Percentiles rank a stretch among this genome's conserved stretches.
Conservation (phyloP, 2,329 filamentous ascomycete species). For the Truncatella angustata region DNA sequence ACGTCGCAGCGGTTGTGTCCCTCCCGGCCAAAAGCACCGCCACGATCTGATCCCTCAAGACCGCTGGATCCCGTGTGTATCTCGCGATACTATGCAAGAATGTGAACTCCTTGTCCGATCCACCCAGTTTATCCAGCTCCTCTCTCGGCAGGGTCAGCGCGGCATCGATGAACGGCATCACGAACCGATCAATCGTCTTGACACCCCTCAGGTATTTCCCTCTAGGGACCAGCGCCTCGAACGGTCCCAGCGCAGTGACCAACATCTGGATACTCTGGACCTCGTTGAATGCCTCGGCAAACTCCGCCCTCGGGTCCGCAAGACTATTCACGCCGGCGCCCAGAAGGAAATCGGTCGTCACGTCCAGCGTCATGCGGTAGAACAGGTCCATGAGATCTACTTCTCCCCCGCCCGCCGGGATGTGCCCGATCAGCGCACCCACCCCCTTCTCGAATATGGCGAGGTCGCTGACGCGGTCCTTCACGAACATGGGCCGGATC, state of each 20-base stretch:
- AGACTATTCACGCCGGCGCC: constrained; percentile 9
- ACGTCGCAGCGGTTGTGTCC: constrained; percentile 68
- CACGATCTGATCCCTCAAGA: constrained; percentile 75
- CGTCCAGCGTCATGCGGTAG: constrained; percentile 64
- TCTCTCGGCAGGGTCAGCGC: constrained; percentile 60
- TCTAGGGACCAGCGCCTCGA: constrained; percentile 11
- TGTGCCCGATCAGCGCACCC: constrained; percentile 52
- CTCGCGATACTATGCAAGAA: constrained; percentile 76
- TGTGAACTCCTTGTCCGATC: constrained; percentile 64
- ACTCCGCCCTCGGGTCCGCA: constrained; percentile 43
- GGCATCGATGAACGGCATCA: constrained; percentile 66
- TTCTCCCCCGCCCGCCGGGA: constrained; percentile 51
- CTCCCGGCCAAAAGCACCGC: constrained; percentile 69
- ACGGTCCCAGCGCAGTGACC: constrained; percentile 40
- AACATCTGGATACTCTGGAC: constrained; percentile 67
- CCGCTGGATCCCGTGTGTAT: constrained; percentile 60
- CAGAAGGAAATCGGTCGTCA: constrained; percentile 11
- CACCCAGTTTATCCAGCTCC: constrained; percentile 68
- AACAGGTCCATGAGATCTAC: constrained; percentile 63
- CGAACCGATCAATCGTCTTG: constrained; percentile 64
- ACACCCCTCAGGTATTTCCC: constrained; percentile 60
- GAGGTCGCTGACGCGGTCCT: constrained; percentile 47
- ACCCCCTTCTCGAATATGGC: constrained; percentile 61
- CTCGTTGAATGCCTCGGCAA: constrained; percentile 68
- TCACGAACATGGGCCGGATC: constrained; percentile 52